Evolutionary conservation across 2,329 filamentous ascomycete species (phyloP), one percentile per base, ranked within the genome.

Genomic region (Alternaria infectoria): DNA sequence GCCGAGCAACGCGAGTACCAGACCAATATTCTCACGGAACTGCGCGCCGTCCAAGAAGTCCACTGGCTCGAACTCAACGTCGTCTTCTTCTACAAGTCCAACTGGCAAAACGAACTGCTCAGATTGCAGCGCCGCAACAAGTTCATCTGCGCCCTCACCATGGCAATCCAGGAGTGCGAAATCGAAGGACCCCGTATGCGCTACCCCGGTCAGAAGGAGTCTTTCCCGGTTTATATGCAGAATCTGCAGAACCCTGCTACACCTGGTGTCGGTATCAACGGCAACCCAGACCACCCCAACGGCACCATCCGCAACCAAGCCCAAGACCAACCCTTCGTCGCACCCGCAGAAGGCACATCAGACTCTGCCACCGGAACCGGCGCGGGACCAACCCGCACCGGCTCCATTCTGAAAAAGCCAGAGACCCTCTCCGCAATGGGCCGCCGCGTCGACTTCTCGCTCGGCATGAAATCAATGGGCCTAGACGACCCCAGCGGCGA

Each of bases 81-180:
- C 60, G 90, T 97, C 74, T 97, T 97, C 84, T 97, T 97, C 84
- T 97, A 97, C 86, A 97, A 97, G 80, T 93, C 91, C 62, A 97
- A 95, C 79, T 97, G 92, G 88, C 95, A 98, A 78, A 97, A 97
- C 77, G 95, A 98, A 77, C 85, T 96, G 47, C 85, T 97, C 23
- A 93, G 95, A 82, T 87, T 98, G 3, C 92, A 91, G 71, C 89
- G 95, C 17, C 92, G 96, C 73, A 97, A 97, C 85, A 96, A 94
- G 77, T 97, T 98, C 80, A 93, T 96, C 69, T 93, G 91, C 67
- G 93, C 96, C 65, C 84, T 98, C 74, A 97, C 97, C 91, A 85
- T 91, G 40, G 89, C 92, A 59, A 93, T 97, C 84, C 87, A 91
- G 65, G 89, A 93, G 59, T 85, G 95, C 55, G 93, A 93, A 61